A percentile compares a stretch with the other conserved stretches of the same genome.
These are phyloP conservation scores for Boeremia lycopersici DNA, from an alignment of 2,329 filamentous ascomycete genomes.

Conservation along the genomic window DNA sequence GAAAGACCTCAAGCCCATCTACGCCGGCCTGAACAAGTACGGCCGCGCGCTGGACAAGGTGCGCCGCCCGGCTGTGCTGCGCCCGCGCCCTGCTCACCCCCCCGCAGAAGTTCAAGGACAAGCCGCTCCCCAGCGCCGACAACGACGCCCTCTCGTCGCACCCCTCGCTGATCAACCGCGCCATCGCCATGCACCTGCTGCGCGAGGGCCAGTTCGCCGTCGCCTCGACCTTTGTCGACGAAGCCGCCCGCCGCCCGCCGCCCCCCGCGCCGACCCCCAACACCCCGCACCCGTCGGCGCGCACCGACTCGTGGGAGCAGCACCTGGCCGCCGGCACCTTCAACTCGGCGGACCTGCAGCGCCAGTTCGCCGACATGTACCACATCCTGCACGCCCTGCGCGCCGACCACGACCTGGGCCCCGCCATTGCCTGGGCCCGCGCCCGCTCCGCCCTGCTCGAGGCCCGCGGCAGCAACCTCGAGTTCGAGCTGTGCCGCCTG, in stretches of 20 bases:
- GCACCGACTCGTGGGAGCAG: slow-evolving; percentile 45
- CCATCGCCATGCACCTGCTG: slow-evolving; percentile 94
- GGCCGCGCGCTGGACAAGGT: slow-evolving; percentile 85
- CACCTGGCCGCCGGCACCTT: slow-evolving; percentile 62
- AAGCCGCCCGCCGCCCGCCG: slow-evolving; percentile 61
- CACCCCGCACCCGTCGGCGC: slow-evolving; percentile 41
- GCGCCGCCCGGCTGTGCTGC: slow-evolving; percentile 20
- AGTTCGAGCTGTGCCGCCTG: slow-evolving; percentile 90
- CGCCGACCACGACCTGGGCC: slow-evolving; percentile 70
- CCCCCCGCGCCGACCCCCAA: slow-evolving; percentile 46
- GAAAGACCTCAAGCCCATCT: slow-evolving; percentile 80
- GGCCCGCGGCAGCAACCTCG: slow-evolving; percentile 84
- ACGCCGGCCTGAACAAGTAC: slow-evolving; percentile 81
- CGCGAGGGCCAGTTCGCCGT: slow-evolving; percentile 93
- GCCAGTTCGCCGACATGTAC: slow-evolving; percentile 89
- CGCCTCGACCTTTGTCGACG: slow-evolving; percentile 81
- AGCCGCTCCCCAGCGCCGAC: slow-evolving; percentile 74
- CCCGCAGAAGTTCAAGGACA: slow-evolving; percentile 63
- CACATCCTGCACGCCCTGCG: slow-evolving; percentile 80
- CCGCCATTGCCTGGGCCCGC: slow-evolving; percentile 87
- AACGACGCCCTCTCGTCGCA: slow-evolving; percentile 81
- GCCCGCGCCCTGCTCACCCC: background rate
- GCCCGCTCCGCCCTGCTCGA: slow-evolving; percentile 74
- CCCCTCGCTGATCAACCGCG: slow-evolving; percentile 81
- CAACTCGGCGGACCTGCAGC: slow-evolving; percentile 72